Conservation (phyloP, 495 filamentous ascomycete species). For the Hyaloscypha bicolor region DNA sequence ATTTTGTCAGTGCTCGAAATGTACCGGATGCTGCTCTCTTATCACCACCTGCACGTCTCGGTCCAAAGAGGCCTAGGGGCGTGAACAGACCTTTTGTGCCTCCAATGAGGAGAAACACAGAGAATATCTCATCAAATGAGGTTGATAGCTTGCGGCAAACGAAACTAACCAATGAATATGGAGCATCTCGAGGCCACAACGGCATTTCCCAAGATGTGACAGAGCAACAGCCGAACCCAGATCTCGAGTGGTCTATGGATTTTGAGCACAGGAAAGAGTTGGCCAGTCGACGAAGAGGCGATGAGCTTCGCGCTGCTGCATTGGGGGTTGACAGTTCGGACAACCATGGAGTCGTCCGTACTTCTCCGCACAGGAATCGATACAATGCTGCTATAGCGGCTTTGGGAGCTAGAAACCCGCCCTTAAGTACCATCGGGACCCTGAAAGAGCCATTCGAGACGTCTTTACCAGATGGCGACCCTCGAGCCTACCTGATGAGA, state of each 20-base stretch:
- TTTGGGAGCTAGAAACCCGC: slow-evolving; percentile 20
- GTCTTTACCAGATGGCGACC: slow-evolving; percentile 38
- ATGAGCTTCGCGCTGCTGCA: slow-evolving; percentile 20
- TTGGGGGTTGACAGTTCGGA: background rate
- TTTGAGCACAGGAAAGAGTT: slow-evolving; percentile 39
- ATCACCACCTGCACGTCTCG: background rate
- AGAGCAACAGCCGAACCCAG: slow-evolving; percentile 26
- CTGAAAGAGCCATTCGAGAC: slow-evolving; percentile 35
- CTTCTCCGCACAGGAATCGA: slow-evolving; percentile 41
- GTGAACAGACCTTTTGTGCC: slow-evolving; percentile 40
- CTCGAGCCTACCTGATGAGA: slow-evolving; percentile 43
- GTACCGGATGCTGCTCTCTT: slow-evolving; percentile 19
- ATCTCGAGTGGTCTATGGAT: slow-evolving; percentile 38
- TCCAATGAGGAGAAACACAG: slow-evolving; percentile 23
- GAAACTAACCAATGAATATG: background rate
- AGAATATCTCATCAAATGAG: background rate
- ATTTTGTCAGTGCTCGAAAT: slow-evolving; percentile 31
- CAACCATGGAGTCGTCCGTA: background rate
- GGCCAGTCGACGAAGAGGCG: slow-evolving; percentile 32
- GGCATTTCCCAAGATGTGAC: background rate
- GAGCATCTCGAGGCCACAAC: background rate
- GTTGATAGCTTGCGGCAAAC: slow-evolving; percentile 19
- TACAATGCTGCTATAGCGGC: slow-evolving; percentile 39
- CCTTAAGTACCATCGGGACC: background rate
- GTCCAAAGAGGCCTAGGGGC: background rate